Evolutionary conservation across 2,329 filamentous ascomycete species (phyloP).

Genomic region (Hymenoscyphus occultus): DNA sequence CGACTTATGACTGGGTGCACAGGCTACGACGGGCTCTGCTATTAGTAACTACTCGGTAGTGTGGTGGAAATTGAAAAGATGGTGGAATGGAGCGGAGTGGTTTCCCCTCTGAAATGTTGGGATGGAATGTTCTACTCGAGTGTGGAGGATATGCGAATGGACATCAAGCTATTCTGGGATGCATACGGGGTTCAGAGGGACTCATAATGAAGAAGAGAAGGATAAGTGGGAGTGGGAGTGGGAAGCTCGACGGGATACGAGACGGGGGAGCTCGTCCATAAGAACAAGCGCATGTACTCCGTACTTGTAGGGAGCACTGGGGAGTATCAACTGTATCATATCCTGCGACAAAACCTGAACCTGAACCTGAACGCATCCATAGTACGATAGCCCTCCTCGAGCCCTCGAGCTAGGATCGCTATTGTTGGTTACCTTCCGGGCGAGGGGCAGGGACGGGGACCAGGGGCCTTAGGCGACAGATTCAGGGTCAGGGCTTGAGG

Average conservation of each 20-base stretch:
- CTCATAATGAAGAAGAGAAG: neutral
- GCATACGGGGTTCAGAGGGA: neutral
- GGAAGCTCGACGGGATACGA: neutral
- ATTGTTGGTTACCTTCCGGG: neutral
- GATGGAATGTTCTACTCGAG: neutral
- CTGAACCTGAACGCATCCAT: no score
- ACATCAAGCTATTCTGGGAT: neutral
- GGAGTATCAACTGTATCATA: slow-evolving; percentile 1
- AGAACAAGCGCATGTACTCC: neutral
- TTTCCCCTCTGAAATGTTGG: neutral
- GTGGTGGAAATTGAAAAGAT: neutral
- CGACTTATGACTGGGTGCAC: slow-evolving; percentile 10
- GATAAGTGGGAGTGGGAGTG: no score
- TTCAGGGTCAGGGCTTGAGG: neutral
- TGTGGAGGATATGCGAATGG: neutral
- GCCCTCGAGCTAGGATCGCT: neutral
- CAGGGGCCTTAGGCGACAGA: neutral
- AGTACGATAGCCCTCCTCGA: neutral
- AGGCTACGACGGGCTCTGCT: slow-evolving; percentile 12
- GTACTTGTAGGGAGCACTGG: neutral
- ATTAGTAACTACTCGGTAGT: neutral
- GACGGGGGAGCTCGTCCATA: neutral
- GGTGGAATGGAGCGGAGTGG: neutral
- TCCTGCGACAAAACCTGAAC: neutral
- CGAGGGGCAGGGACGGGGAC: neutral